Percentiles rank a stretch among this genome's conserved stretches.
These are phyloP conservation scores for Hydrangea macrophylla DNA, from an alignment of 148 eudicot genomes.

Conservation along the genomic window DNA sequence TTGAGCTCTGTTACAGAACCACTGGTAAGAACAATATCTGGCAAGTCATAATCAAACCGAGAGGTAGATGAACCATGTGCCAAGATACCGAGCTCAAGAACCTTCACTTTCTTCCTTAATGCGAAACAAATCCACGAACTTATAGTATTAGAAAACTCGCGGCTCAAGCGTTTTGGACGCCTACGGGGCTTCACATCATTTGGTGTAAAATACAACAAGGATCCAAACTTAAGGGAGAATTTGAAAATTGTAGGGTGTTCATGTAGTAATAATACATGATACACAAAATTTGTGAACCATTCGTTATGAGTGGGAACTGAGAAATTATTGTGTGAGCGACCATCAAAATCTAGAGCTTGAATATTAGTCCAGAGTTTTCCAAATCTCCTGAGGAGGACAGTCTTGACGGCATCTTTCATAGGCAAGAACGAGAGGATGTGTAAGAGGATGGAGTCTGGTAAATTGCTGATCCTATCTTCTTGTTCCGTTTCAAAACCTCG, in stretches of 20 bases:
- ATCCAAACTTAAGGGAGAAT: conserved; percentile 6
- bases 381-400: conserved; percentile 14
- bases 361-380: conserved; percentile 18
- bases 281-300: conserved; percentile 2
- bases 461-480: conserved; percentile 19
- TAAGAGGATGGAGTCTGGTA: conserved; percentile 18
- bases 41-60: conserved; percentile 3
- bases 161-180: too few species aligned
- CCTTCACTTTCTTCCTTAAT: conserved; percentile 14
- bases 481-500: not conserved
- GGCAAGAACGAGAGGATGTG: conserved; percentile 28
- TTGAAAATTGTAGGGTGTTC: conserved; percentile 1
- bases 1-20: conserved; percentile 14
- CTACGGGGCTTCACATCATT: too few species aligned
- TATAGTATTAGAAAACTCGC: not conserved
- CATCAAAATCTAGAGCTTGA: conserved; percentile 12
- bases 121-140: conserved; percentile 12
- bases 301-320: too few species aligned
- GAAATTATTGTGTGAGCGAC: not conserved
- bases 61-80: not conserved
- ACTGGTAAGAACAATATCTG: conserved; percentile 14
- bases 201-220: not conserved
- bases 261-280: conserved; percentile 12
- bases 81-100: conserved; percentile 12
- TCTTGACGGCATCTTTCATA: conserved; percentile 17